Percentiles rank a stretch among this genome's conserved stretches.
Evolutionary conservation across 2,329 filamentous ascomycete genomes (phyloP).

Genomic region (Didymosphaeria variabile): DNA sequence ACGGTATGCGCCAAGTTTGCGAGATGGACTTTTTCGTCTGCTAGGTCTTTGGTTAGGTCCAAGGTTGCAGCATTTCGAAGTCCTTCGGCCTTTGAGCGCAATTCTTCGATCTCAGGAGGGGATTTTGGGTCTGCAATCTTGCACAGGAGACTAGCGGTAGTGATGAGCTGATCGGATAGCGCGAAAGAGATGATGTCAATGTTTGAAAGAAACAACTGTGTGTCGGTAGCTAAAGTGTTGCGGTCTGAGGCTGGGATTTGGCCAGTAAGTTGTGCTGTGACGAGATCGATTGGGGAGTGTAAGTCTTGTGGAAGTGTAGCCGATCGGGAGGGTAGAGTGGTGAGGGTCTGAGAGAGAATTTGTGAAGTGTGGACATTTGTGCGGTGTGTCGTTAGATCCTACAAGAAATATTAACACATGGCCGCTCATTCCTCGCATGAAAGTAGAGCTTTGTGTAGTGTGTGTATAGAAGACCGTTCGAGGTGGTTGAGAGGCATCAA

Average conservation of each 20-base stretch:
- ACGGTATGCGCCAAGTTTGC: slow-evolving; percentile 45
- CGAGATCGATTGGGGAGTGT: slow-evolving; percentile 53
- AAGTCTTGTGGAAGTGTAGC: slow-evolving; percentile 53
- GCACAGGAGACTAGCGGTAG: slow-evolving; percentile 43
- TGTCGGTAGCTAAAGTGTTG: slow-evolving; percentile 51
- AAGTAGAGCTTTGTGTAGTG: no score
- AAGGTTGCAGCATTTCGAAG: slow-evolving; percentile 25
- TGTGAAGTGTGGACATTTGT: slow-evolving; percentile 42
- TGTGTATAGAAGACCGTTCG: background rate
- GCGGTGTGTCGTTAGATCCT: slow-evolving; percentile 51
- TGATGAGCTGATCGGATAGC: slow-evolving; percentile 45
- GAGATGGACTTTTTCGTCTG: slow-evolving; percentile 40
- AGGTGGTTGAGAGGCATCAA: background rate
- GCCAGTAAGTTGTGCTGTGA: slow-evolving; percentile 51
- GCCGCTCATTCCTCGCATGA: no score
- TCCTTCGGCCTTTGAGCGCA: slow-evolving; percentile 22
- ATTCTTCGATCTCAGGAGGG: slow-evolving; percentile 19
- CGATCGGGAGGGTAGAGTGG: slow-evolving; percentile 44
- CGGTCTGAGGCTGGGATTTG: slow-evolving; percentile 48
- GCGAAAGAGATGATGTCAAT: slow-evolving; percentile 44
- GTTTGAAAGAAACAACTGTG: slow-evolving; percentile 52
- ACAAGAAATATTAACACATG: background rate
- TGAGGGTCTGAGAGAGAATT: slow-evolving; percentile 47
- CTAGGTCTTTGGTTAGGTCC: slow-evolving; percentile 35
- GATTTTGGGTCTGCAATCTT: slow-evolving; percentile 39